Evolutionary conservation across 208 protist genomes (phyloP).

Genomic region (Leishmania lainsoni): DNA sequence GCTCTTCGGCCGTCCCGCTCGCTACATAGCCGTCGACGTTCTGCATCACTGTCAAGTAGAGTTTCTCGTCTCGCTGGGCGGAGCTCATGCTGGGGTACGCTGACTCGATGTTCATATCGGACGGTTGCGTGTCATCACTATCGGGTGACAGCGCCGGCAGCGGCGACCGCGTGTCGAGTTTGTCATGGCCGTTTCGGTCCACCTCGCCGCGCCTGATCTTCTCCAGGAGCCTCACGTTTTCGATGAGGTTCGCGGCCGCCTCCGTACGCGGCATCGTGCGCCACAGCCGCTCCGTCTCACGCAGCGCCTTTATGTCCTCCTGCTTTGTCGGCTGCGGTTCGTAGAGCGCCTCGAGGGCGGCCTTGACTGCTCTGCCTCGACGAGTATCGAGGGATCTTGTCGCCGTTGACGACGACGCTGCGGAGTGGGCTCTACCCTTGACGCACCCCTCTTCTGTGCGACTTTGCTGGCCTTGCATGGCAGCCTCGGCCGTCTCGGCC

Average conservation of each 20-base stretch:
- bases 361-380: constrained; percentile 15
- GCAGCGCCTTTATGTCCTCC: constrained; percentile 2
- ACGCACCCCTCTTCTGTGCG: neutral
- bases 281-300: constrained; percentile 33
- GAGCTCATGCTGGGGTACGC: constrained; percentile 31
- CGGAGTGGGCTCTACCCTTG: neutral
- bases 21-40: constrained; percentile 52
- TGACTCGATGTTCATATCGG: neutral
- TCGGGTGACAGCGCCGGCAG: neutral
- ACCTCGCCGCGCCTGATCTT: constrained; percentile 40
- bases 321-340: constrained; percentile 7
- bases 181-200: constrained; percentile 30
- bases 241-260: constrained; percentile 57
- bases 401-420: neutral
- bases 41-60: constrained; percentile 55
- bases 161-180: neutral
- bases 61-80: constrained; percentile 37
- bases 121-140: neutral
- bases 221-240: constrained; percentile 57
- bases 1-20: constrained; percentile 38
- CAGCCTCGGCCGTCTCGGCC: constrained; percentile 1
- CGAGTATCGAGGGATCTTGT: neutral
- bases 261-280: constrained; percentile 38
- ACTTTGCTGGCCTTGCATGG: neutral
- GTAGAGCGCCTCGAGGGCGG: constrained; percentile 15